Base-by-base conservation (phyloP, 75 land plant genomes). In the Cunninghamia lanceolata region DNA sequence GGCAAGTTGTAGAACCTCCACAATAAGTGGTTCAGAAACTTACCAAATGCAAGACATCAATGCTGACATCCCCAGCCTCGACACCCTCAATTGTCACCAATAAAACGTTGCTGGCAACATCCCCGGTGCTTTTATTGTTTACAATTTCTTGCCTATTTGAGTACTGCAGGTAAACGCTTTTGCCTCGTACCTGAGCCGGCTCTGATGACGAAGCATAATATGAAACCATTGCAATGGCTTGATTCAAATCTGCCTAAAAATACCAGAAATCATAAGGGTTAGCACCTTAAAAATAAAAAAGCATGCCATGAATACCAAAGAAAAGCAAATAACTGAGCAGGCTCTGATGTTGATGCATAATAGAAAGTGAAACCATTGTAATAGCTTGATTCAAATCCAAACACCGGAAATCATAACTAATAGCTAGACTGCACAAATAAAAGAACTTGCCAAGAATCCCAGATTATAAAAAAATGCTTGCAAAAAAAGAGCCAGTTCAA, bases 151-250 rank as follows among this genome's bases (percentile, higher is more conserved):
- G 95, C 89, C 99, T 88, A 88, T 97, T 97, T 34, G 99, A 97
- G 88, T 97, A 97, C 78, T 97, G 99, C 54, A 97, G 86, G 85
- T 97, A 97, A 74, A 97, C 99, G 50, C 96, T 97, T 85, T 97
- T 97, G 45, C 99, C 97, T 38, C 99, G 90, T 16, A 97, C 93
- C 87, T 97, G 99, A 87, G 99, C 99, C 21, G 99, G 99, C 89
- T 97, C 99, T 2, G 99, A 95, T 14, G 99, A 95, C 8, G 97
- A 97, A 19, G 97, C 99, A 91, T 95, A 97, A 87, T 95, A 97
- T 52, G 99, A 97, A 80, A 97, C 94, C 99, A 97, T 97, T 10
- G 95, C 87, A 85, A 97, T 97, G 79, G 99, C 99, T 88, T 97
- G 99, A 86, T 97, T 97, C 87, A 95, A 85, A 83, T 97, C 97